A percentile compares a stretch with the other conserved stretches of the same genome.
These are phyloP conservation scores for Saitozyma sp. DNA, from an alignment of 768 basidiomycete species.

Conservation along the genomic window DNA sequence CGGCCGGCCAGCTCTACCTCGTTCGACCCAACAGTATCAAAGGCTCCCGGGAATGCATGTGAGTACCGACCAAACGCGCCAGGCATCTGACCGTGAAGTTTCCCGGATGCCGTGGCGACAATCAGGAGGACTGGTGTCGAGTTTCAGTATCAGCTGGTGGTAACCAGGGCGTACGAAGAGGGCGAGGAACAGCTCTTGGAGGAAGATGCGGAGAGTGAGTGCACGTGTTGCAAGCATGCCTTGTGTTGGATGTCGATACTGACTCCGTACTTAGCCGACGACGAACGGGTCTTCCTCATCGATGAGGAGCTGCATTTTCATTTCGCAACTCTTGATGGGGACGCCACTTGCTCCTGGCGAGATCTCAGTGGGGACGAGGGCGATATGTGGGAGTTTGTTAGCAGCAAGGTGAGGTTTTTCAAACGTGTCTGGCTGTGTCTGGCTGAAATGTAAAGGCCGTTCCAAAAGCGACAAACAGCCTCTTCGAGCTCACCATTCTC, in stretches of 20 bases:
- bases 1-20: slow-evolving; percentile 85
- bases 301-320: slow-evolving; percentile 87
- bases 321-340: slow-evolving; percentile 65
- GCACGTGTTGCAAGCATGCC: slow-evolving; percentile 52
- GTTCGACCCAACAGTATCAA: slow-evolving; percentile 88
- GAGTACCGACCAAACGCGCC: slow-evolving; percentile 49
- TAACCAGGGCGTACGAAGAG: slow-evolving; percentile 95
- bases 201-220: slow-evolving; percentile 66
- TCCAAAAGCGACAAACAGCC: slow-evolving; percentile 71
- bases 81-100: slow-evolving; percentile 58
- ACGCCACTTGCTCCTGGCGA: slow-evolving; percentile 84
- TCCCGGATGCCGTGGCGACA: slow-evolving; percentile 91
- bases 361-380: slow-evolving; percentile 84
- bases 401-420: slow-evolving; percentile 43
- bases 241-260: not conserved
- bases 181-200: slow-evolving; percentile 92
- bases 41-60: slow-evolving; percentile 97
- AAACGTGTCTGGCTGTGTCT: not conserved
- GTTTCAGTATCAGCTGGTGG: slow-evolving; percentile 78
- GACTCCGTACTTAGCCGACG: slow-evolving; percentile 67
- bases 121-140: slow-evolving; percentile 75
- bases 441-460: slow-evolving; percentile 53
- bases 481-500: slow-evolving; percentile 93
- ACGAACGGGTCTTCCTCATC: slow-evolving; percentile 88
- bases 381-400: slow-evolving; percentile 89